phyloP scores from a whole-genome alignment of 306 rosid genomes.

The Macrotyloma uniflorum region DNA sequence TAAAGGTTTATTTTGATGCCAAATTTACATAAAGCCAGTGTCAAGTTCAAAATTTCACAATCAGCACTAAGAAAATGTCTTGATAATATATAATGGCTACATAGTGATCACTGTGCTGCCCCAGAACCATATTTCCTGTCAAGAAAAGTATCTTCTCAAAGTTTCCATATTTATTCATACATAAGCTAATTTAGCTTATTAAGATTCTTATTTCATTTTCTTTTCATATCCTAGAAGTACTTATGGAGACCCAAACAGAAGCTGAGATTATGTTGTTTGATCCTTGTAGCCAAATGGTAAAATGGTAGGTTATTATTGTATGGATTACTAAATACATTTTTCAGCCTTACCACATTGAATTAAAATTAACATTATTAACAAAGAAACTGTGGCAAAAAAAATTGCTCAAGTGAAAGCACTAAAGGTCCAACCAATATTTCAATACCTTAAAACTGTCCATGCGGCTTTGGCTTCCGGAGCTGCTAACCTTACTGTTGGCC shows the following conservation, averaged over 20 bases:
- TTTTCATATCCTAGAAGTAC: too few species aligned
- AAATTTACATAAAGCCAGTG: neutral
- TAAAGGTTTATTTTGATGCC: neutral
- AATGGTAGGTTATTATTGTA: neutral
- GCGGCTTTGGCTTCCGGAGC: slow-evolving; percentile 72
- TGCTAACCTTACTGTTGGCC: slow-evolving; percentile 86
- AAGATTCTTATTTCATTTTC: too few species aligned
- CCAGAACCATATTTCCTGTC: neutral
- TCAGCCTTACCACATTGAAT: neutral
- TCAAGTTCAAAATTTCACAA: neutral
- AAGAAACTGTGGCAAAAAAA: neutral
- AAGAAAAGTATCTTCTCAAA: neutral
- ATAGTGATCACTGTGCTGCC: neutral
- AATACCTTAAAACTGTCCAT: slow-evolving; percentile 87
- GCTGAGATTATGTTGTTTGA: neutral
- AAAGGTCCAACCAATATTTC: neutral
- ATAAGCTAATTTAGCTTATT: too few species aligned
- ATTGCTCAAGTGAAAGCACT: slow-evolving; percentile 10
- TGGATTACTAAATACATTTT: neutral
- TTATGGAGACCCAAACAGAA: too few species aligned
- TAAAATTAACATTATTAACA: neutral
- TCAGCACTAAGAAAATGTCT: neutral
- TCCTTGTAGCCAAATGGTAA: neutral
- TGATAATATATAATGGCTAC: neutral
- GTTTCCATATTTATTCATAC: too few species aligned